A percentile compares a stretch with the other conserved stretches of the same genome.
These are phyloP conservation scores for Aspergillus thermomutatus DNA, from an alignment of 2,329 filamentous ascomycete genomes.

Conservation along the genomic window DNA sequence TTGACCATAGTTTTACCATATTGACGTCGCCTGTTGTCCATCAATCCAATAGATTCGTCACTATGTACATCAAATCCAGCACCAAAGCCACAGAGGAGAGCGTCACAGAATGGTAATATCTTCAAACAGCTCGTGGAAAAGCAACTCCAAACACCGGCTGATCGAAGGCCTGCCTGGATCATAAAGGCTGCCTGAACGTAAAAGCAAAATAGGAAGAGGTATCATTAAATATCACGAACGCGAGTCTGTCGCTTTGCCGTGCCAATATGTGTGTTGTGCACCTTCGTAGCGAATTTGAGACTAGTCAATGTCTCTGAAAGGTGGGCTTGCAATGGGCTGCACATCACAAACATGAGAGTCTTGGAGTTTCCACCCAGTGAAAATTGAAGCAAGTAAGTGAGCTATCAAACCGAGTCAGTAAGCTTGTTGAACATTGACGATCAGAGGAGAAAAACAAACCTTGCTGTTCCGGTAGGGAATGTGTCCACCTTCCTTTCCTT, in stretches of 20 bases:
- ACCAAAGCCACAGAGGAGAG: background rate
- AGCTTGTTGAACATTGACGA: background rate
- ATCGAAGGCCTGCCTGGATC: constrained; percentile 25
- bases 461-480: constrained; percentile 96
- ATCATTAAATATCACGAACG: constrained; percentile 34
- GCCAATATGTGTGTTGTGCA: constrained; percentile 82
- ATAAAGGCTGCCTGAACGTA: constrained; percentile 21
- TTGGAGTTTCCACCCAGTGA: constrained; percentile 93
- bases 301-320: constrained; percentile 90
- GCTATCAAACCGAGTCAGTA: constrained; percentile 40
- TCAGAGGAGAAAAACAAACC: constrained; percentile 44
- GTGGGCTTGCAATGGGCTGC: constrained; percentile 85
- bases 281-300: constrained; percentile 93
- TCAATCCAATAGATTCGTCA: background rate
- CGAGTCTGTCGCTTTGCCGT: constrained; percentile 60
- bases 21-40: background rate
- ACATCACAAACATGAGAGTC: constrained; percentile 99
- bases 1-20: constrained; percentile 1
- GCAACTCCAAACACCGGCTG: constrained; percentile 23
- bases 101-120: constrained; percentile 5
- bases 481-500: constrained; percentile 71
- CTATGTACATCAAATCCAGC: constrained; percentile 2
- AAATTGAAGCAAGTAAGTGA: constrained; percentile 93
- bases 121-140: constrained; percentile 5
- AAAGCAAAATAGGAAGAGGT: constrained; percentile 11